Evolutionary conservation across 78 protist species (phyloP), one percentile per base, ranked within the genome.

Genomic region (Diacronema lutheri): DNA sequence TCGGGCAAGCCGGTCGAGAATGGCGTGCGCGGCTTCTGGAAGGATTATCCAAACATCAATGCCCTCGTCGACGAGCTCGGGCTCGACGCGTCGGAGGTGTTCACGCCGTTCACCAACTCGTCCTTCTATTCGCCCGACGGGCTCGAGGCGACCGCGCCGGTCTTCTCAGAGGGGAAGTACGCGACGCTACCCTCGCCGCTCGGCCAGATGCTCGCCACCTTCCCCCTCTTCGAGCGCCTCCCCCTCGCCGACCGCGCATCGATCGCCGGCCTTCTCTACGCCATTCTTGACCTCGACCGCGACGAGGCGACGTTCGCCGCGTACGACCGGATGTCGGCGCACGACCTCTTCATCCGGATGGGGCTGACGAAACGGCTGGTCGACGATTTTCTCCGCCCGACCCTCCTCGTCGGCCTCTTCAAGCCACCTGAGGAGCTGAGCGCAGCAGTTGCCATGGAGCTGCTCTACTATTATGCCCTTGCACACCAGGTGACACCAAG

Each of bases 121-220:
- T 60, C 77, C 21, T 84, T 84, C 62, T 84, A 40, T 62, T 7
- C 33, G 3, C 82, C 88, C 0, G 58, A 61, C 33, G 81, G 83
- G 26, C 46, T 84, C 6, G 81, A 84, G 83, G 88, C 88, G 38
- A 84, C 88, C 1, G 88, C 88, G 19, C 88, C 88, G n/a, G 82
- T 84, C 31, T 84, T 84, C 74, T 56, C 80, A 19, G 13, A 72
- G 62, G 1, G 14, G 33, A 0, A 21, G 50, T 31, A 69, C 40
- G 83, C 88, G 37, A 57, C 60, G 50, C 73, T 84, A 31, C 88
- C 88, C 26, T 84, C 88, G 38, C 88, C 88, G 4, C 81, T 84
- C 29, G 88, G 88, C 20, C 88, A 84, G 62, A 83, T 84, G 20
- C 21, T 72, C 26, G 88, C 88, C 31, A 72, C 88, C 23, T 20